Conservation (phyloP, 2,329 filamentous ascomycete species). For the Microdochium nivale region DNA sequence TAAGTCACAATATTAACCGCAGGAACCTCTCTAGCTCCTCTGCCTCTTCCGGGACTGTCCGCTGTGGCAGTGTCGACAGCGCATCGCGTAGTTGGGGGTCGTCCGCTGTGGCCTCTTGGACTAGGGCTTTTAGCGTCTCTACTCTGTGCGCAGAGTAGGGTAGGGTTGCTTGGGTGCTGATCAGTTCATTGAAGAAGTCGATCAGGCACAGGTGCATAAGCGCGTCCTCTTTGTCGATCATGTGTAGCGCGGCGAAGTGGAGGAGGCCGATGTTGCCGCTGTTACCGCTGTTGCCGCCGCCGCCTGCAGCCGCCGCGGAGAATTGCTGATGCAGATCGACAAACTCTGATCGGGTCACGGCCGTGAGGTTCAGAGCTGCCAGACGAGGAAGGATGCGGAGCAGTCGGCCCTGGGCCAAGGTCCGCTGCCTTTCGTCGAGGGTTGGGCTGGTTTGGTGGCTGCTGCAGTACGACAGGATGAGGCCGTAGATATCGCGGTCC, state of each 20-base stretch:
- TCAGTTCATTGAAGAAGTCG: conserved; percentile 44
- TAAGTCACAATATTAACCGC: not conserved
- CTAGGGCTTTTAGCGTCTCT: conserved; percentile 25
- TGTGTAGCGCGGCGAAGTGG: conserved; percentile 40
- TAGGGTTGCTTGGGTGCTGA: conserved; percentile 37
- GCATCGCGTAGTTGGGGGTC: conserved; percentile 29
- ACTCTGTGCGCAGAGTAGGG: conserved; percentile 26
- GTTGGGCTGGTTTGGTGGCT: conserved; percentile 17
- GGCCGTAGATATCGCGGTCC: conserved; percentile 31
- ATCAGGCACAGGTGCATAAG: conserved; percentile 42
- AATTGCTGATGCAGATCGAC: conserved; percentile 15
- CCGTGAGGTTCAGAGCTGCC: conserved; percentile 34
- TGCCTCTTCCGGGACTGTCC: conserved; percentile 42
- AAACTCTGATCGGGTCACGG: conserved; percentile 27
- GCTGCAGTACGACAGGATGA: conserved; percentile 32
- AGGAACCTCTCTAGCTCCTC: conserved; percentile 34
- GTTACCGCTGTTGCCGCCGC: conserved; percentile 8
- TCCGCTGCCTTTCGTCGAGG: conserved; percentile 27
- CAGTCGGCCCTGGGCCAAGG: conserved; percentile 43
- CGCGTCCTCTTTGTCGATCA: conserved; percentile 39
- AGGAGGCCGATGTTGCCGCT: conserved; percentile 30
- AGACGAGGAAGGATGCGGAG: conserved; percentile 43
- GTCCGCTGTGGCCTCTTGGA: conserved; percentile 28
- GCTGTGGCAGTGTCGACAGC: conserved; percentile 33
- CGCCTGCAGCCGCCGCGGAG: not conserved